Conservation (phyloP, 129 eudicot species). For the Tanacetum coccineum region DNA sequence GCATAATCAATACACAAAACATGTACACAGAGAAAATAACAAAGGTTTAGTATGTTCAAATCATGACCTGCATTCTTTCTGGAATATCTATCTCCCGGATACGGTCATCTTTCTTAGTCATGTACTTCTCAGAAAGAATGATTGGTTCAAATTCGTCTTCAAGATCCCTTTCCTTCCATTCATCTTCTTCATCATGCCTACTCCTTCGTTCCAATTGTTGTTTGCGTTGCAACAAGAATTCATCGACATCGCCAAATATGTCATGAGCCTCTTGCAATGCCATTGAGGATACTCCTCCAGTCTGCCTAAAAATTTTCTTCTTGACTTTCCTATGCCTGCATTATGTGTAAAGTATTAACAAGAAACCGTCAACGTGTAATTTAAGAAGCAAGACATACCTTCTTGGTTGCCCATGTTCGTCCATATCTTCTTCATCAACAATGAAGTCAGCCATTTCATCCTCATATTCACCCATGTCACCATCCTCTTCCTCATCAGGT, state of each 20-base stretch:
- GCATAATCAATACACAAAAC: slow-evolving; percentile 14
- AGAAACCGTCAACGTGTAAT: neutral
- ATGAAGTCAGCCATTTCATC: slow-evolving; percentile 96
- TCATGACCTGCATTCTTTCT: slow-evolving; percentile 87
- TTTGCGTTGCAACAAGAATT: slow-evolving; percentile 58
- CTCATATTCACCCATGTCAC: slow-evolving; percentile 52
- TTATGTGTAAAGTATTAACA: slow-evolving; percentile 11
- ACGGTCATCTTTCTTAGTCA: slow-evolving; percentile 74
- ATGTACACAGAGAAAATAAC: neutral
- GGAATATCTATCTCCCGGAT: slow-evolving; percentile 81
- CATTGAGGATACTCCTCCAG: slow-evolving; percentile 72
- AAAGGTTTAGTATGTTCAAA: neutral
- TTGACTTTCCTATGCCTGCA: slow-evolving; percentile 59
- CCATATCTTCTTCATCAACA: slow-evolving; percentile 80
- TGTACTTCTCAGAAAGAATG: slow-evolving; percentile 73
- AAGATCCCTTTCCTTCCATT: slow-evolving; percentile 54
- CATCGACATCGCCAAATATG: slow-evolving; percentile 96
- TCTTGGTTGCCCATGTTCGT: slow-evolving; percentile 68
- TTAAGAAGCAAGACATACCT: slow-evolving; percentile 37
- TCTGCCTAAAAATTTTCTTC: slow-evolving; percentile 60
- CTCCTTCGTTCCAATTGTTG: slow-evolving; percentile 36
- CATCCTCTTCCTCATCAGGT: slow-evolving; percentile 70
- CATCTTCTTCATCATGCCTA: slow-evolving; percentile 46
- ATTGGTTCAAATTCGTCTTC: slow-evolving; percentile 82
- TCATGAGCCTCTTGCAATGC: slow-evolving; percentile 87